These are phyloP conservation scores for Candida tibetensis DNA, from an alignment of 805 yeast species.

Conservation along the genomic window DNA sequence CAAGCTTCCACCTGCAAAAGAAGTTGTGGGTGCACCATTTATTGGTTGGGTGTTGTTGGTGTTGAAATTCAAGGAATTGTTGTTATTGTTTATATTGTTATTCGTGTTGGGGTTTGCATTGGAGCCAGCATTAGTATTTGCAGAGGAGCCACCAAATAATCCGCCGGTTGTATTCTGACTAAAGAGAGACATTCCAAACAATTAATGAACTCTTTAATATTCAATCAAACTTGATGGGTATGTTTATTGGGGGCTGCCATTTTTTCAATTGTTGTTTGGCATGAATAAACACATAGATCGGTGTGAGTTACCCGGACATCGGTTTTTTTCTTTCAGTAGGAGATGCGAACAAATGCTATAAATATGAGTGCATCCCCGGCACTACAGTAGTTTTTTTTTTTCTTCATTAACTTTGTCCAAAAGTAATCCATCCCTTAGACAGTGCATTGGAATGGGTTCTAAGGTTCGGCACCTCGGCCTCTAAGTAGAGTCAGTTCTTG, in stretches of 20 bases:
- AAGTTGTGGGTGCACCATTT: not conserved
- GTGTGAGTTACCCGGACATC: constrained; percentile 13
- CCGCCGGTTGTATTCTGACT: constrained; percentile 7
- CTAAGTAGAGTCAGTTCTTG: constrained; percentile 32
- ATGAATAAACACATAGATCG: not conserved
- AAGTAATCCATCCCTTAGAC: constrained; percentile 67
- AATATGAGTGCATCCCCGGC: not conserved
- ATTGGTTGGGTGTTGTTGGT: not conserved
- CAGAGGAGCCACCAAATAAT: constrained; percentile 2
- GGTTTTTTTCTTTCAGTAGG: too few species aligned
- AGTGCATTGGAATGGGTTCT: constrained; percentile 48
- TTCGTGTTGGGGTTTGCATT: constrained; percentile 4
- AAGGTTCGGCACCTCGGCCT: constrained; percentile 7
- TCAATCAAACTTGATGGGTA: not conserved
- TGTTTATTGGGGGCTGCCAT: not conserved
- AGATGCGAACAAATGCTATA: not conserved
- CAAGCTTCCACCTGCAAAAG: not conserved
- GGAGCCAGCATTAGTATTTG: constrained; percentile 5
- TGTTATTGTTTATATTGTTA: not conserved
- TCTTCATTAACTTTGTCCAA: constrained; percentile 59
- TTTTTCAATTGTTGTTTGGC: not conserved
- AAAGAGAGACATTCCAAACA: constrained; percentile 10
- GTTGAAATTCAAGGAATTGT: not conserved
- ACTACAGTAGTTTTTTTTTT: too few species aligned
- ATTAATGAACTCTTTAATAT: not conserved